Conservation (phyloP, 306 rosid genomes). For the Arachis hypogaea region DNA sequence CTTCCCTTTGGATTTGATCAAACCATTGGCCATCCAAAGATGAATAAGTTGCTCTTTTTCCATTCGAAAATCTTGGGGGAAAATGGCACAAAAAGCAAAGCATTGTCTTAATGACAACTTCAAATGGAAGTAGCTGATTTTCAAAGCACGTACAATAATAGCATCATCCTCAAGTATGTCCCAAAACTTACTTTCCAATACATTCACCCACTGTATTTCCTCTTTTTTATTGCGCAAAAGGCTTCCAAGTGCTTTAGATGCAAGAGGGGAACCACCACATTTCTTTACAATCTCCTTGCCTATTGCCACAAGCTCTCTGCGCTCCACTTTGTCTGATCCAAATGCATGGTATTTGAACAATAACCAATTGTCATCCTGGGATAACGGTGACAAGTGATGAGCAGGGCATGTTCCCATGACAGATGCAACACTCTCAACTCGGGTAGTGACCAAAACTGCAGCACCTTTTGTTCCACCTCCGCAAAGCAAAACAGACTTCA, state of each 20-base stretch:
- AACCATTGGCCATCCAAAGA: constrained; percentile 46
- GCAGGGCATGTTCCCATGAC: constrained; percentile 16
- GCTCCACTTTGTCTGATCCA: not conserved
- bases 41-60: not conserved
- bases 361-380: constrained; percentile 36
- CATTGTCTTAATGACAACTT: constrained; percentile 24
- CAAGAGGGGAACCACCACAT: constrained; percentile 39
- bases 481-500: constrained; percentile 19
- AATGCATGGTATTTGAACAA: constrained; percentile 42
- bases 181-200: constrained; percentile 39
- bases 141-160: constrained; percentile 31
- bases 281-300: constrained; percentile 36
- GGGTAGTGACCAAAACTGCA: constrained; percentile 41
- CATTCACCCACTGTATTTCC: constrained; percentile 16
- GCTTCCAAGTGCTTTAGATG: constrained; percentile 39
- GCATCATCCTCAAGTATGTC: not conserved
- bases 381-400: not conserved
- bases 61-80: constrained; percentile 12
- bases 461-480: constrained; percentile 39
- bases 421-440: constrained; percentile 27
- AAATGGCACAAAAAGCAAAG: constrained; percentile 43
- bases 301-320: constrained; percentile 21
- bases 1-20: not conserved
- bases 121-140: constrained; percentile 32
- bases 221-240: constrained; percentile 29